A percentile compares a stretch with the other conserved stretches of the same genome.
Evolutionary conservation across 805 yeast species (phyloP).

Genomic region (Pichia scutulata): DNA sequence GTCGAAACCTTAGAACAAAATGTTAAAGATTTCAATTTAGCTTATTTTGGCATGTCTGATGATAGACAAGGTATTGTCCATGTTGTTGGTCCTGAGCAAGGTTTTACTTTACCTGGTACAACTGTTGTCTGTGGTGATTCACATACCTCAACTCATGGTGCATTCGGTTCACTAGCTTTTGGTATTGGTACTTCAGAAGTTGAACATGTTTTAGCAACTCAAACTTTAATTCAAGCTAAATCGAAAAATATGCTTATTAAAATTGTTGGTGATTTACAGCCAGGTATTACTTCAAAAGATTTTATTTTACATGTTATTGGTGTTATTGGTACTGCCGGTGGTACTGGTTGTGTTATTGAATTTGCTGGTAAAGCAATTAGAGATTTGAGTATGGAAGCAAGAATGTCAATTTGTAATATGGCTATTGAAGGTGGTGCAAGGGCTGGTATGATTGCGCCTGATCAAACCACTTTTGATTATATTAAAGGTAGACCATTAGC

Average conservation of each 20-base stretch:
- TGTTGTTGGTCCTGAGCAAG: conserved; percentile 98
- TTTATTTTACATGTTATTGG: conserved; percentile 91
- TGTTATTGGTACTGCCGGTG: conserved; percentile 98
- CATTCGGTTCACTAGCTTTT: conserved; percentile 94
- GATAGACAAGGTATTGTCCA: conserved; percentile 97
- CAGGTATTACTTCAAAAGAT: conserved; percentile 95
- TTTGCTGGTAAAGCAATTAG: conserved; percentile 94
- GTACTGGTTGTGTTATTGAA: conserved; percentile 95
- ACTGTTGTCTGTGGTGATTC: conserved; percentile 99
- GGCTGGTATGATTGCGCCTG: conserved; percentile 99
- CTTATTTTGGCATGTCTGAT: conserved; percentile 93
- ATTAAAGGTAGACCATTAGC: conserved; percentile 91
- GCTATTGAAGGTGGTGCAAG: conserved; percentile 98
- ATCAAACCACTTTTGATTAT: conserved; percentile 79
- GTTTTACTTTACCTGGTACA: conserved; percentile 96
- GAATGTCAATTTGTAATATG: conserved; percentile 99
- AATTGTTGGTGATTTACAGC: conserved; percentile 74
- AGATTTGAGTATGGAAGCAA: conserved; percentile 87
- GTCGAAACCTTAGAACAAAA: conserved; percentile 88
- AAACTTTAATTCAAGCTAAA: conserved; percentile 88
- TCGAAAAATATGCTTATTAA: conserved; percentile 92
- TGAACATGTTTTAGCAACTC: conserved; percentile 97
- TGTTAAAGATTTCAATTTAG: conserved; percentile 80
- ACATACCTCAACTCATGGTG: conserved; percentile 98
- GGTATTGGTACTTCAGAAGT: conserved; percentile 99